Percentiles rank a stretch among this genome's conserved stretches.
These are phyloP conservation scores for Caryopteris hybrid DNA, from an alignment of 305 asterid genomes.

Conservation along the genomic window DNA sequence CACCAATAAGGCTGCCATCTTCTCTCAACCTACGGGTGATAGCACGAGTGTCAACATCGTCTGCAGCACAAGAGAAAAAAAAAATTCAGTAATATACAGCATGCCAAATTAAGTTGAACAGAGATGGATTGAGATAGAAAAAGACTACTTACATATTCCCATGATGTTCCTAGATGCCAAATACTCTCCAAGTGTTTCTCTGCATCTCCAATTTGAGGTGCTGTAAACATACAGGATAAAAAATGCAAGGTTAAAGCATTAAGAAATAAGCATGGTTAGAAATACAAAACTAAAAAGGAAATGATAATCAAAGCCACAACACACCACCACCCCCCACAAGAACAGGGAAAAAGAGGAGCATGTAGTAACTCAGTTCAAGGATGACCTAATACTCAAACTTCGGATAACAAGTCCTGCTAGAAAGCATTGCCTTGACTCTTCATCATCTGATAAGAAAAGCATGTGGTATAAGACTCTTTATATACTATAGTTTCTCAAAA, in stretches of 20 bases:
- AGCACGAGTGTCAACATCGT: conserved; percentile 97
- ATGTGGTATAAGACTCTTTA: conserved; percentile 13
- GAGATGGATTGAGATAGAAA: neutral
- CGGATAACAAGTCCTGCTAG: conserved; percentile 81
- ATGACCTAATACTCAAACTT: conserved; percentile 83
- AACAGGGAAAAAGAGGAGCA: neutral
- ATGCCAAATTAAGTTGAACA: neutral
- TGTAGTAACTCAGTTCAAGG: neutral
- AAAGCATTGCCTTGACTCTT: conserved; percentile 84
- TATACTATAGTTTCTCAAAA: neutral
- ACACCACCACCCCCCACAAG: no score
- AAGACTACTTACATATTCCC: conserved; percentile 76
- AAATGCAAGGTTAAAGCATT: neutral
- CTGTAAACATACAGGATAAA: conserved; percentile 32
- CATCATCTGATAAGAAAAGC: conserved; percentile 50
- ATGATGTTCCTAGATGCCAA: conserved; percentile 81
- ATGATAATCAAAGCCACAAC: neutral
- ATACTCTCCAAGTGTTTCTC: conserved; percentile 74
- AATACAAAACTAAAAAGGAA: neutral
- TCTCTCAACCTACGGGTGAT: conserved; percentile 88
- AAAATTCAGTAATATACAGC: conserved; percentile 16
- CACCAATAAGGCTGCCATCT: conserved; percentile 97
- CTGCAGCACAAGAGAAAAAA: conserved; percentile 36
- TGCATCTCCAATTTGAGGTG: conserved; percentile 89
- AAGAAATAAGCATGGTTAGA: neutral